These are phyloP conservation scores for Candida coquimbonensis DNA, from an alignment of 805 yeast genomes.

Conservation along the genomic window DNA sequence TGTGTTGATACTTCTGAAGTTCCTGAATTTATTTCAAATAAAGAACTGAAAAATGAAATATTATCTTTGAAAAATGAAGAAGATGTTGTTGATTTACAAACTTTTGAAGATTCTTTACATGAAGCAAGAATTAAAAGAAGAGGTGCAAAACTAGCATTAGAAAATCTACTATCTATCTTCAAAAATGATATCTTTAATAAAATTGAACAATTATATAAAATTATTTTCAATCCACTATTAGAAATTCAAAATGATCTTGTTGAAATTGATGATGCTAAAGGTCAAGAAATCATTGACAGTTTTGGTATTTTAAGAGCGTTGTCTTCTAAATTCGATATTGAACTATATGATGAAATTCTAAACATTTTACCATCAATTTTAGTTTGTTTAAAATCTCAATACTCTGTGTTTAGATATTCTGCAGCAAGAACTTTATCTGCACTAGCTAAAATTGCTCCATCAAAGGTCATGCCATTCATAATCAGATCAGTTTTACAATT, in stretches of 20 bases:
- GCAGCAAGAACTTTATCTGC: conserved; percentile 86
- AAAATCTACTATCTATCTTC: conserved; percentile 46
- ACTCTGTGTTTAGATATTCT: conserved; percentile 81
- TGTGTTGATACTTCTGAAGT: conserved; percentile 96
- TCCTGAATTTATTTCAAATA: conserved; percentile 78
- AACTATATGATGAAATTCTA: conserved; percentile 43
- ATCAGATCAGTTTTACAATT: conserved; percentile 76
- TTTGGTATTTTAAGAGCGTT: conserved; percentile 75
- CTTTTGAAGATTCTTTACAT: conserved; percentile 54
- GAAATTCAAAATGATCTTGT: conserved; percentile 25
- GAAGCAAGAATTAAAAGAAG: conserved; percentile 75
- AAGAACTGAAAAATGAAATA: conserved; percentile 44
- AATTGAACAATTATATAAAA: conserved; percentile 58
- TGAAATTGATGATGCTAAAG: conserved; percentile 38
- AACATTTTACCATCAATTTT: conserved; percentile 46
- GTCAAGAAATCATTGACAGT: conserved; percentile 81
- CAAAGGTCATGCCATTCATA: conserved; percentile 66
- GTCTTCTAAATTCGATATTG: conserved; percentile 48
- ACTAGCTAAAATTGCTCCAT: conserved; percentile 61
- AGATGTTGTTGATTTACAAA: conserved; percentile 59
- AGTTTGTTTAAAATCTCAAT: conserved; percentile 54
- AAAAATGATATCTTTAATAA: conserved; percentile 47
- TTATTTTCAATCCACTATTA: conserved; percentile 61
- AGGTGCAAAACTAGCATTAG: conserved; percentile 74
- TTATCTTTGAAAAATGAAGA: conserved; percentile 69